These are phyloP conservation scores for Escallonia rubra DNA, from an alignment of 129 eudicot genomes.

Conservation along the genomic window DNA sequence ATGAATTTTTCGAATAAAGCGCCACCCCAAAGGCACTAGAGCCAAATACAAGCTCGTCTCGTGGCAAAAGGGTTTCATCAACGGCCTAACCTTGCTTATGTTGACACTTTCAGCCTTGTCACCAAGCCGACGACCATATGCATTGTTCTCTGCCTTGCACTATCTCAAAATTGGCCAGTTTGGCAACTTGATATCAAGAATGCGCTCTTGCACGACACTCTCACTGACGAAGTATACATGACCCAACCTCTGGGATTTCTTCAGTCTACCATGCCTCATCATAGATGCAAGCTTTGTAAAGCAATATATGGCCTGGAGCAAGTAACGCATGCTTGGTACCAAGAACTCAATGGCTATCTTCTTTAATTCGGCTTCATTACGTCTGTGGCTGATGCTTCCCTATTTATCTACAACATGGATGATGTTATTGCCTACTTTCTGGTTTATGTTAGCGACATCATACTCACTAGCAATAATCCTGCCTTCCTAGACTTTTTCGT, in stretches of 20 bases:
- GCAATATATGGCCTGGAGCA: background rate
- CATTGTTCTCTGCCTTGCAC: background rate
- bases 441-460: too few relatives aligned
- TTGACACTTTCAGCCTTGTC: conserved; percentile 4
- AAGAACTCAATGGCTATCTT: too few relatives aligned
- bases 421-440: too few relatives aligned
- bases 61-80: conserved; percentile 5
- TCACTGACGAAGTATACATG: background rate
- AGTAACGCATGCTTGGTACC: too few relatives aligned
- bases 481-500: too few relatives aligned
- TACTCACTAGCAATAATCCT: too few relatives aligned
- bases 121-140: conserved; percentile 1
- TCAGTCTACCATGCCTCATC: background rate
- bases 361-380: too few relatives aligned
- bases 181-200: conserved; percentile 1
- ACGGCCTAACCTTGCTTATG: background rate
- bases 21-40: background rate
- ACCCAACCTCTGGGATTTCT: background rate
- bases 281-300: background rate
- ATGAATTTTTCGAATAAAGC: background rate
- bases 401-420: too few relatives aligned
- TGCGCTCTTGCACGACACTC: background rate
- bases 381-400: too few relatives aligned
- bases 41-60: background rate
- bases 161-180: background rate